Percentiles rank a stretch among this genome's conserved stretches.
phyloP scores from a whole-genome alignment of 257 asterid species.

The Lycium ferocissimum region DNA sequence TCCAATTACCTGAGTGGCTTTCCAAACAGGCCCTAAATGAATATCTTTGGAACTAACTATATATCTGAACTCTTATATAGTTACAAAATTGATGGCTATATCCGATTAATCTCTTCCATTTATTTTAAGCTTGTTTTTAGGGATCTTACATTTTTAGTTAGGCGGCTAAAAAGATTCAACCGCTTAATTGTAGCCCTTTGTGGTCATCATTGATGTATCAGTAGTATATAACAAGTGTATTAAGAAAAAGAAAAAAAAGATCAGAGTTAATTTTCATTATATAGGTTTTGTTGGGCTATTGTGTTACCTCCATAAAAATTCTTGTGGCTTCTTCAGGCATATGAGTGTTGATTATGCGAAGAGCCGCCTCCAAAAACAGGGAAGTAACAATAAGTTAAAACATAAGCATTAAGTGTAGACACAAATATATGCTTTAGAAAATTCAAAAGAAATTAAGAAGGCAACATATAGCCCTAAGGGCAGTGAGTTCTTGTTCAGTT shows the following conservation, averaged over 20 bases:
- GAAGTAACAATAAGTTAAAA: neutral
- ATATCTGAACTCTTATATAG: neutral
- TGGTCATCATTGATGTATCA: neutral
- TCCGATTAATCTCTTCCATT: too few species aligned
- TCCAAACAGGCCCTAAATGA: too few species aligned
- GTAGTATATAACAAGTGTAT: neutral
- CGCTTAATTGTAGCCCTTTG: neutral
- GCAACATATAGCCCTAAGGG: neutral
- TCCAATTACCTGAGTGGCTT: too few species aligned
- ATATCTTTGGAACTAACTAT: neutral
- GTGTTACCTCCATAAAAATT: slow-evolving; percentile 17
- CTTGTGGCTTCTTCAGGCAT: neutral
- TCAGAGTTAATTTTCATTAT: neutral
- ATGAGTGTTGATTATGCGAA: slow-evolving; percentile 8
- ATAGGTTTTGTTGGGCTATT: neutral
- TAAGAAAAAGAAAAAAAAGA: neutral
- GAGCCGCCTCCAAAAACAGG: neutral
- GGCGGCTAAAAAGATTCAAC: neutral
- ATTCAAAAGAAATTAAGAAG: neutral
- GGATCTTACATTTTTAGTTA: neutral
- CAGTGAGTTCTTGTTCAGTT: neutral
- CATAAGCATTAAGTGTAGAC: neutral
- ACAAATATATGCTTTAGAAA: neutral
- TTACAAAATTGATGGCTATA: neutral
- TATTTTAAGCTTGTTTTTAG: neutral